Percentiles rank a stretch among this genome's conserved stretches.
Evolutionary conservation across 225 moss, liverwort and hornwort genomes (phyloP).

Genomic region (Lunularia cruciata): DNA sequence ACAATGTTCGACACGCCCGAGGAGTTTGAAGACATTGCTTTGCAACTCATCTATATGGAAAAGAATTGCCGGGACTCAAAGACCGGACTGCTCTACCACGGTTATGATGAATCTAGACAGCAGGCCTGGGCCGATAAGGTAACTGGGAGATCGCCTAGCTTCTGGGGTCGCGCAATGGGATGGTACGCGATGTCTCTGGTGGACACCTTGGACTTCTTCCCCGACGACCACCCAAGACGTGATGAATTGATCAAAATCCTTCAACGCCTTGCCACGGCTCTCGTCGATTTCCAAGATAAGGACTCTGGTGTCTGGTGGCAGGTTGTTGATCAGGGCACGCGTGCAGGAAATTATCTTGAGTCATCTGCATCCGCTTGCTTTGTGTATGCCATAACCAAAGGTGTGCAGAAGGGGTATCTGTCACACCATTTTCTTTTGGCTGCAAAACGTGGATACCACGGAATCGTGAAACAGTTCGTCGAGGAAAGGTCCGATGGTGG

Average conservation of each 20-base stretch:
- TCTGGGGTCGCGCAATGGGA: constrained; percentile 60
- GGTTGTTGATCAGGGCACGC: constrained; percentile 49
- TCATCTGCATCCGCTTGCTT: constrained; percentile 58
- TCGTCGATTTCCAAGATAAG: constrained; percentile 53
- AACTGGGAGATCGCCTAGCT: constrained; percentile 55
- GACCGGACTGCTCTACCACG: constrained; percentile 66
- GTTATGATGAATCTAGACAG: constrained; percentile 59
- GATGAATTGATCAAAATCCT: constrained; percentile 35
- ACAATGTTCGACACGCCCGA: constrained; percentile 24
- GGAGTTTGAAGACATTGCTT: constrained; percentile 50
- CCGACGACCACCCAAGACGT: constrained; percentile 41
- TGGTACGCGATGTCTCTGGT: constrained; percentile 67
- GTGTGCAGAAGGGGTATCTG: constrained; percentile 54
- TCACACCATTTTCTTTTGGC: constrained; percentile 4
- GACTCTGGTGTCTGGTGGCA: constrained; percentile 73
- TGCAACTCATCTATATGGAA: constrained; percentile 67
- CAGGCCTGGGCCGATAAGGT: constrained; percentile 58
- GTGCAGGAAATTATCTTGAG: constrained; percentile 59
- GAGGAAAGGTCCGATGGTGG: constrained; percentile 34
- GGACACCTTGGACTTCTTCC: constrained; percentile 61
- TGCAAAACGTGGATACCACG: constrained; percentile 43
- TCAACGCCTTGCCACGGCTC: constrained; percentile 37
- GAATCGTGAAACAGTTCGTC: constrained; percentile 50
- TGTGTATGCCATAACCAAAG: constrained; percentile 56
- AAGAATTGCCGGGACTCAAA: constrained; percentile 41